Evolutionary conservation across 305 asterid genomes (phyloP).

Genomic region (Euphrasia arctica): DNA sequence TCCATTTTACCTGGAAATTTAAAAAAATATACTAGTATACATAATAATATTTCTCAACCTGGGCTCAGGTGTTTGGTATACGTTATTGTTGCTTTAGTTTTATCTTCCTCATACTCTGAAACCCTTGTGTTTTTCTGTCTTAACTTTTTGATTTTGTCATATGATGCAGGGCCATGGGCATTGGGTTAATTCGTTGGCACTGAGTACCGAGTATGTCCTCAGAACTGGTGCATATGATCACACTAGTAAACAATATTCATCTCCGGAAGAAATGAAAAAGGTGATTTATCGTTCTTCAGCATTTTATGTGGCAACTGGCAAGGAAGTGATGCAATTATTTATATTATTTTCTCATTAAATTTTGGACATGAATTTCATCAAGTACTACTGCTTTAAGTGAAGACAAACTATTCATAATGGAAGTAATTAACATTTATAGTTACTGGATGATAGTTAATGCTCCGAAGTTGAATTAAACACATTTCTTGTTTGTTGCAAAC

Average conservation of each 20-base stretch:
- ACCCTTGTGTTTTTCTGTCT: slow-evolving; percentile 21
- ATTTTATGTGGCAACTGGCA: slow-evolving; percentile 2
- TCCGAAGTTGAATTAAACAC: too few species aligned
- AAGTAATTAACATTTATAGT: background rate
- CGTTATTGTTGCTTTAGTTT: slow-evolving; percentile 21
- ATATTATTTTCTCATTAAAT: slow-evolving; percentile 14
- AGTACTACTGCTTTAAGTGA: background rate
- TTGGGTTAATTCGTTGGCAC: slow-evolving; percentile 98
- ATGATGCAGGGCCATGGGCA: slow-evolving; percentile 87
- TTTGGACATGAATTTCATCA: background rate
- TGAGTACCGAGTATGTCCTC: slow-evolving; percentile 95
- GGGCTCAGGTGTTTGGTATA: slow-evolving; percentile 10
- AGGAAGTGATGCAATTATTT: slow-evolving; percentile 4
- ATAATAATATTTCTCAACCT: slow-evolving; percentile 13
- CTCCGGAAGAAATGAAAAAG: slow-evolving; percentile 94
- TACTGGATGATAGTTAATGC: background rate
- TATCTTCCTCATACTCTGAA: slow-evolving; percentile 10
- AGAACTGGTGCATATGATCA: slow-evolving; percentile 98
- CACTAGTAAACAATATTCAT: slow-evolving; percentile 58
- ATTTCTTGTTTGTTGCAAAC: too few species aligned
- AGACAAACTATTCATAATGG: background rate
- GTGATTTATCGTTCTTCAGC: slow-evolving; percentile 35
- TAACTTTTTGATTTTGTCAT: slow-evolving; percentile 14
- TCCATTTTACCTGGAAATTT: too few species aligned
- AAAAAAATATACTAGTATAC: background rate